Conservation (phyloP, 768 basidiomycete species). For the Fomitopsis pulvina region DNA sequence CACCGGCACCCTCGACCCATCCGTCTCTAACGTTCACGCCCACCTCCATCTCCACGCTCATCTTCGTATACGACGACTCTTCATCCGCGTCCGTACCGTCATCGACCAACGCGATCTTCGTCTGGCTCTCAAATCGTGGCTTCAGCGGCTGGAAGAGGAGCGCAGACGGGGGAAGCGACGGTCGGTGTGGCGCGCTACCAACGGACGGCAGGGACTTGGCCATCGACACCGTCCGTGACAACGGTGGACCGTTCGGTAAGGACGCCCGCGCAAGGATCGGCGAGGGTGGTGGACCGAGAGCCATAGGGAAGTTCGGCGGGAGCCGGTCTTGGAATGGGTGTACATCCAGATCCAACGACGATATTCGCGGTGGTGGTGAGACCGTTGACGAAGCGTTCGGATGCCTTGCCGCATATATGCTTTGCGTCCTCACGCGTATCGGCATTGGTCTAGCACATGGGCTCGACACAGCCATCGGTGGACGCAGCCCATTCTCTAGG, state of each 20-base stretch:
- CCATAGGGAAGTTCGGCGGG: not conserved
- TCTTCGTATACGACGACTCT: not conserved
- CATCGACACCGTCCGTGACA: not conserved
- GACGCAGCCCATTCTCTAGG: constrained; percentile 8
- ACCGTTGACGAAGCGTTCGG: constrained; percentile 4
- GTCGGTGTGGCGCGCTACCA: not conserved
- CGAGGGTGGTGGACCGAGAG: not conserved
- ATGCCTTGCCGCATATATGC: constrained; percentile 7
- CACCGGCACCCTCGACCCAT: not conserved
- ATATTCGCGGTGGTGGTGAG: constrained; percentile 3
- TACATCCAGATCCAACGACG: not conserved
- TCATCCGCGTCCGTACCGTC: not conserved
- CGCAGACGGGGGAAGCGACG: constrained; percentile 6
- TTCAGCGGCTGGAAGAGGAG: constrained; percentile 11
- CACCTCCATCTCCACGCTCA: not conserved
- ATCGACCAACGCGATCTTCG: constrained; percentile 5
- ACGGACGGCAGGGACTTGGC: not conserved
- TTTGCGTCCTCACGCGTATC: constrained; percentile 20
- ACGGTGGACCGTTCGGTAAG: constrained; percentile 2
- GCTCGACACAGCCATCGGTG: not conserved
- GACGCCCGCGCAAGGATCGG: constrained; percentile 9
- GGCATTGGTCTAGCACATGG: constrained; percentile 4
- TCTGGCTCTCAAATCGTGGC: constrained; percentile 11
- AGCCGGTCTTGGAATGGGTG: not conserved
- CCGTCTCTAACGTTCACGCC: not conserved